These are phyloP conservation scores for Lactarius evosmus DNA, from an alignment of 768 basidiomycete genomes.

Conservation along the genomic window DNA sequence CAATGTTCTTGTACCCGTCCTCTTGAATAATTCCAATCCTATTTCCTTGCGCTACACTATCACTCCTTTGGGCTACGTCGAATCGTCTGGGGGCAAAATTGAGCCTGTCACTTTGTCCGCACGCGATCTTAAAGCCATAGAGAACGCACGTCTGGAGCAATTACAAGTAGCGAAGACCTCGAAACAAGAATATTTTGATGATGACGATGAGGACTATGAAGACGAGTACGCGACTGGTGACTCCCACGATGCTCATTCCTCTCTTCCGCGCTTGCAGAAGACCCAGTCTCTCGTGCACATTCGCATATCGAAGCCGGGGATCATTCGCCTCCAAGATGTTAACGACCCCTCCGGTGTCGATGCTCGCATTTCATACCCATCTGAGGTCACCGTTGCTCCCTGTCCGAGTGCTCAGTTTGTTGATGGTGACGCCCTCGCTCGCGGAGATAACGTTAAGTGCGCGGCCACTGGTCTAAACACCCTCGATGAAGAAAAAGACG, in stretches of 20 bases:
- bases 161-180: conserved; percentile 42
- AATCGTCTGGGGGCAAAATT: conserved; percentile 35
- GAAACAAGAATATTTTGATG: conserved; percentile 48
- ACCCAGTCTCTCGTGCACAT: conserved; percentile 76
- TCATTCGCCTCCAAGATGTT: conserved; percentile 70
- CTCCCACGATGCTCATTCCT: conserved; percentile 32
- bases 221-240: conserved; percentile 37
- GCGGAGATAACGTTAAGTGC: conserved; percentile 54
- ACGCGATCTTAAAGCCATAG: conserved; percentile 67
- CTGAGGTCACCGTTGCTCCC: conserved; percentile 69
- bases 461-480: conserved; percentile 36
- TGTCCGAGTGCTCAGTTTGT: conserved; percentile 77
- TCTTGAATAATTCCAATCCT: conserved; percentile 88
- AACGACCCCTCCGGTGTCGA: conserved; percentile 66
- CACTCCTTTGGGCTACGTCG: conserved; percentile 56
- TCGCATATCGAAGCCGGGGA: conserved; percentile 67
- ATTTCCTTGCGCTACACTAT: conserved; percentile 69
- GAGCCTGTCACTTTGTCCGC: conserved; percentile 36
- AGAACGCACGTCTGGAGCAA: conserved; percentile 53
- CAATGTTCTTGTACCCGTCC: conserved; percentile 69
- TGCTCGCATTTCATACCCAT: conserved; percentile 64
- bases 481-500: conserved; percentile 55
- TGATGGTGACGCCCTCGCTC: conserved; percentile 40
- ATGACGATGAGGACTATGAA: conserved; percentile 73
- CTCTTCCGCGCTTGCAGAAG: conserved; percentile 54